A percentile compares a stretch with the other conserved stretches of the same genome.
Conservation (phyloP, 139 green algal genomes). For the Micractinium conductrix region DNA sequence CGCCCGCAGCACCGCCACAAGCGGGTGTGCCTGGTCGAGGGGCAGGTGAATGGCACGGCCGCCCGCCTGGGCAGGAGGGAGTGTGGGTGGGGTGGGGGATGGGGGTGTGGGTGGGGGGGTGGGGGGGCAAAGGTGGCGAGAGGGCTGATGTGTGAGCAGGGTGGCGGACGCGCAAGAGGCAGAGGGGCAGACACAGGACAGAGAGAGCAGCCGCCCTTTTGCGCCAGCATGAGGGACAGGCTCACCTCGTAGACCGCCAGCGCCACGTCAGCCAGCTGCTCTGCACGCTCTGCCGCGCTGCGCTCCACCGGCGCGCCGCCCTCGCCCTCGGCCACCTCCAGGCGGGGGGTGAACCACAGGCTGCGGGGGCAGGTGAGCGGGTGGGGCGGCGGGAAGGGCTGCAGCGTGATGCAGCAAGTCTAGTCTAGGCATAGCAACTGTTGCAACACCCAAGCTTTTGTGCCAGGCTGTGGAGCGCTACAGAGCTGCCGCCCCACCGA, state of each 20-base stretch:
- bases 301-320: conserved; percentile 23
- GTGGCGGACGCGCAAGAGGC: too few species aligned
- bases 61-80: too few species aligned
- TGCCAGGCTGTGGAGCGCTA: background rate
- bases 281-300: conserved; percentile 35
- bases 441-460: background rate
- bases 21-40: conserved; percentile 54
- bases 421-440: too few species aligned
- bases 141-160: too few species aligned
- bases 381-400: background rate
- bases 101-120: too few species aligned
- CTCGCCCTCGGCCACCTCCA: conserved; percentile 10
- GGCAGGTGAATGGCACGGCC: conserved; percentile 63
- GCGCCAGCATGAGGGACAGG: too few species aligned
- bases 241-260: conserved; percentile 50
- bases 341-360: conserved; percentile 56
- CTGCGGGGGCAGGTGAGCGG: background rate
- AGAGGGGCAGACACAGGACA: too few species aligned
- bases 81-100: too few species aligned
- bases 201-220: too few species aligned
- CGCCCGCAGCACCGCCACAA: conserved; percentile 58
- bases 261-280: conserved; percentile 59
- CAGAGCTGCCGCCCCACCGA: background rate
- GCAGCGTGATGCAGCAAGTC: background rate
- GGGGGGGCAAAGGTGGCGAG: too few species aligned